A percentile compares a stretch with the other conserved stretches of the same genome.
Conservation (phyloP, 768 basidiomycete species). For the Collybiopsis luxurians region DNA sequence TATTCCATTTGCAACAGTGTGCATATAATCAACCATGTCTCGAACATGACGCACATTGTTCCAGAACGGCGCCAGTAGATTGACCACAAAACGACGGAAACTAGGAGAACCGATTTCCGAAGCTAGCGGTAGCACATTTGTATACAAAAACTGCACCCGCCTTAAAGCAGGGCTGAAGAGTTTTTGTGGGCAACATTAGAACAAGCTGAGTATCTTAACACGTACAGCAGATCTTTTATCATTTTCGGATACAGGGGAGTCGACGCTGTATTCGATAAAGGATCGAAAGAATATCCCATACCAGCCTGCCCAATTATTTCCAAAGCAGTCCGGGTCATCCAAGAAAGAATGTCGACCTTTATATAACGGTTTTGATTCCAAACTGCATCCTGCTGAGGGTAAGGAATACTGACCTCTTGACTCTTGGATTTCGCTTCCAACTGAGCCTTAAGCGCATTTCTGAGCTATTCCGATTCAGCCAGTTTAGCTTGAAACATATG, state of each 20-base stretch:
- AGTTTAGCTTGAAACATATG: no score
- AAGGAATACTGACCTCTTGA: constrained; percentile 1
- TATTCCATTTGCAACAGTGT: constrained; percentile 21
- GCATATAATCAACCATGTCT: constrained; percentile 25
- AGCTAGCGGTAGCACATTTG: constrained; percentile 16
- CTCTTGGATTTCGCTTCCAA: not conserved
- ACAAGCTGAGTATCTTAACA: not conserved
- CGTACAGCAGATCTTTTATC: not conserved
- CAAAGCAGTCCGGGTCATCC: constrained; percentile 2
- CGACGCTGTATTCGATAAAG: not conserved
- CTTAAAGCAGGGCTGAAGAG: not conserved
- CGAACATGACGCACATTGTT: constrained; percentile 19
- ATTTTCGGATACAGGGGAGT: not conserved
- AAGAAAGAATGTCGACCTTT: constrained; percentile 3
- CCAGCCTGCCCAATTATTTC: constrained; percentile 3
- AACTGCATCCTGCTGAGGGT: not conserved
- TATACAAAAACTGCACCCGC: constrained; percentile 3
- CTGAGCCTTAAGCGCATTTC: not conserved
- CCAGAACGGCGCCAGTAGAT: constrained; percentile 20
- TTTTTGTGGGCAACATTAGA: not conserved
- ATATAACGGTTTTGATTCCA: not conserved
- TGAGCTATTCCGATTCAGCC: no score
- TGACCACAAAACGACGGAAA: constrained; percentile 21
- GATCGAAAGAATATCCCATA: constrained; percentile 4
- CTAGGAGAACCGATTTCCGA: constrained; percentile 19